Conservation (phyloP, 257 asterid species). For the Hygrophila difformis region DNA sequence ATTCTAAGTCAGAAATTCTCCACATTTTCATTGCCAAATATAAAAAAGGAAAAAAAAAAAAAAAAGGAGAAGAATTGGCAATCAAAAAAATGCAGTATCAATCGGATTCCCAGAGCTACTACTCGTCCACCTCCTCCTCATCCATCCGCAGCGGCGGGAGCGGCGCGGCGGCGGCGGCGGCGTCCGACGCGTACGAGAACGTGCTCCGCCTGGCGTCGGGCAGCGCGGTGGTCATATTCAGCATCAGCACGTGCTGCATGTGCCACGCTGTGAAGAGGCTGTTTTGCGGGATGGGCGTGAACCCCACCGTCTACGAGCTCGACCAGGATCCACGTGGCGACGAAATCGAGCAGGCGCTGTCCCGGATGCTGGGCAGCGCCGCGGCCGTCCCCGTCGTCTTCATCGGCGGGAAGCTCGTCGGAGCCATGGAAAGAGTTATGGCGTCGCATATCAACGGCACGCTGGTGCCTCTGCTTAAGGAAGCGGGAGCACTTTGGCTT, state of each 20-base stretch:
- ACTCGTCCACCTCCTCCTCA: conserved; percentile 6
- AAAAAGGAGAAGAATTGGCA: no score
- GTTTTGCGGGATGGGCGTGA: conserved; percentile 55
- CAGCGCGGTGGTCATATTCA: conserved; percentile 51
- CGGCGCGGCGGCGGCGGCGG: neutral
- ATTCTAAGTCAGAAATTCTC: neutral
- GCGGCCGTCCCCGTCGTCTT: conserved; percentile 50
- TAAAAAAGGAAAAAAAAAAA: neutral
- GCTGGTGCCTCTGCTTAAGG: conserved; percentile 50
- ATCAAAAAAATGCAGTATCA: conserved; percentile 34
- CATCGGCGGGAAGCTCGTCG: conserved; percentile 49
- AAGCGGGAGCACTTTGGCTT: conserved; percentile 60
- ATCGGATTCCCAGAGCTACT: conserved; percentile 18
- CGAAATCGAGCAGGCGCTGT: conserved; percentile 35
- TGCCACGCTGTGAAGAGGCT: conserved; percentile 52
- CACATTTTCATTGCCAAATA: neutral
- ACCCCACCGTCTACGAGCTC: conserved; percentile 45
- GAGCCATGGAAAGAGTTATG: conserved; percentile 55
- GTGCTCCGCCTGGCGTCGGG: conserved; percentile 36
- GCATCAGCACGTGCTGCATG: conserved; percentile 55
- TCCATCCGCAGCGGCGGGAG: neutral
- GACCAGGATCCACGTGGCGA: conserved; percentile 41
- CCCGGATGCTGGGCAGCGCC: conserved; percentile 26
- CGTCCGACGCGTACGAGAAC: conserved; percentile 23
- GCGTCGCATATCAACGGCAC: conserved; percentile 44